Evolutionary conservation across 1,139 yeast genomes (phyloP), one percentile per base, ranked within the genome.

Genomic region (Yamadazyma taylorii): DNA sequence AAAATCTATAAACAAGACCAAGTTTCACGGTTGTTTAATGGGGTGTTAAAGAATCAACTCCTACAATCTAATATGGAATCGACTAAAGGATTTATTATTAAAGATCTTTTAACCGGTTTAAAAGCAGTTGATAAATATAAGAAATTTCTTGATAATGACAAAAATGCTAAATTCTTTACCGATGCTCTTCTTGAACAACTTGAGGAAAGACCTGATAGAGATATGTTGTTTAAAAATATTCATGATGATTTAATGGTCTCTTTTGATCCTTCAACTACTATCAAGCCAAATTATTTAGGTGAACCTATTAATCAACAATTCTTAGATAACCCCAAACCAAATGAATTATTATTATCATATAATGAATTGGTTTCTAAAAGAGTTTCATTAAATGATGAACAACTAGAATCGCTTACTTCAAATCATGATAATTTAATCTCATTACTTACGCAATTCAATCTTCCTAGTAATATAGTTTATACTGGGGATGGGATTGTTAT

Each of bases 401-500:
- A 57, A 36, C 51, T 58, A 27, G 40, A 41, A 2, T 52, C 52
- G 15, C 46, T 66, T 22, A 55, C 57, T 36, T 17, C 34, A 5
- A 47, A 50, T 4, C 72, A 65, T 43, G 61, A 56, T 33, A 34
- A 43, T 9, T 44, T 66, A 10, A 63, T 63, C 3, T 38, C 43
- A 16, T 35, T 47, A 6, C 45, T 67, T 34, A 58, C 52, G 36
- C 33, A 49, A 16, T 46, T 64, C 37, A 53, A 53, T 13, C 46
- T 52, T 6, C 64, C 68, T 3, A 13, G 59, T 60, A 4, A 37
- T 32, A 17, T 51, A 51, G 21, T 50, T 55, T 39, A 52, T 56
- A 17, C 47, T 39, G 72, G 71, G 4, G 53, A 57, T 19, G 73
- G 73, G 14, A 63, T 66, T 32, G 69, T 66, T 2, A 54, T 66